Percentiles rank a stretch among this genome's conserved stretches.
Conservation (phyloP, 208 protist species). For the Trypanosoma melophagium region DNA sequence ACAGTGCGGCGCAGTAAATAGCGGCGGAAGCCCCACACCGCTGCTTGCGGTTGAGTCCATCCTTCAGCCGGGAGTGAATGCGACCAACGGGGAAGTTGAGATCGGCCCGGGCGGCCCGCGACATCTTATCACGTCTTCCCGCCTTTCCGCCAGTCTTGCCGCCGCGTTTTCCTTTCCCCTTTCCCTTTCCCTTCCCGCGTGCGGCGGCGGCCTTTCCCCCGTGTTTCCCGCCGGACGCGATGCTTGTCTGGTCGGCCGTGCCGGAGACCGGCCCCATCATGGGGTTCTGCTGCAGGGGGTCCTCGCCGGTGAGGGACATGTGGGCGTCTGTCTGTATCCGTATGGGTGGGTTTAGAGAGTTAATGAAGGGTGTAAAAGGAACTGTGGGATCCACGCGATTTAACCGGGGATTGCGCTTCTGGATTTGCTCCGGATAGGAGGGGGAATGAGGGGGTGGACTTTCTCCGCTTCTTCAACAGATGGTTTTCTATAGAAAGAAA, state of each 20-base stretch:
- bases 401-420: no score
- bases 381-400: not conserved
- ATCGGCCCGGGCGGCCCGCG: conserved; percentile 85
- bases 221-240: conserved; percentile 86
- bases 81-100: conserved; percentile 97
- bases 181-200: conserved; percentile 80
- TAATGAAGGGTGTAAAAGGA: not conserved
- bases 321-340: conserved; percentile 7
- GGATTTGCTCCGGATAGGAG: no score
- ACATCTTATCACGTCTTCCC: conserved; percentile 82
- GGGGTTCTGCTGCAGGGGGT: conserved; percentile 42
- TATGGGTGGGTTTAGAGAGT: not conserved
- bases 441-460: no score
- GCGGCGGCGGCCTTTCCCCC: conserved; percentile 68
- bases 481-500: no score
- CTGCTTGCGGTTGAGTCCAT: conserved; percentile 91
- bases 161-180: conserved; percentile 83
- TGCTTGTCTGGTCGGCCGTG: conserved; percentile 82
- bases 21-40: conserved; percentile 96
- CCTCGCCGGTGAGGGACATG: conserved; percentile 80
- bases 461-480: no score
- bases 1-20: conserved; percentile 98
- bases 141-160: conserved; percentile 89
- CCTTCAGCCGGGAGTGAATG: conserved; percentile 98
- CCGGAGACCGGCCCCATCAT: conserved; percentile 71